Evolutionary conservation across 306 rosid species (phyloP).

Genomic region (Purshia tridentata): DNA sequence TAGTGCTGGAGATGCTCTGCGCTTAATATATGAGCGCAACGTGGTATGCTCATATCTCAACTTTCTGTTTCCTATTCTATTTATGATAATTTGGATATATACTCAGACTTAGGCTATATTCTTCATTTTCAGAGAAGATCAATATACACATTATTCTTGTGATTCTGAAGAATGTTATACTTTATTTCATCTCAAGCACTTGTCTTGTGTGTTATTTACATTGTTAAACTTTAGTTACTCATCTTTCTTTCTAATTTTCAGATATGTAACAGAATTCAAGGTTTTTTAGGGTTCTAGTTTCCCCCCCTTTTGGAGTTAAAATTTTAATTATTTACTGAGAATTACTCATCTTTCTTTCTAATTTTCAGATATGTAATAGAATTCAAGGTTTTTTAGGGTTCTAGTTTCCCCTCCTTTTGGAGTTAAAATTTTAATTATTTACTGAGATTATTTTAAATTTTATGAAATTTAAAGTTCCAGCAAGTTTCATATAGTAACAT

Average conservation of each 20-base stretch:
- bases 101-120: neutral
- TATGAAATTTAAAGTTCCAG: conserved; percentile 5
- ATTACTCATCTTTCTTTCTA: too few relatives aligned
- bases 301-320: neutral
- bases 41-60: conserved; percentile 54
- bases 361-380: neutral
- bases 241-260: neutral
- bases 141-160: neutral
- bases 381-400: neutral
- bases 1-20: conserved; percentile 93
- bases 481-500: conserved; percentile 26
- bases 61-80: neutral
- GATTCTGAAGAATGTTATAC: neutral
- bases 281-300: neutral
- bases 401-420: neutral
- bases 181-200: neutral
- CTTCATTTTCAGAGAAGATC: neutral
- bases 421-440: neutral
- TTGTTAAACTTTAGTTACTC: neutral
- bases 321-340: neutral
- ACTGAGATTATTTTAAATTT: neutral
- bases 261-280: neutral
- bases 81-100: neutral
- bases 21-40: conserved; percentile 84
- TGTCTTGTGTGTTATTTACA: neutral